phyloP scores from a whole-genome alignment of 2,329 filamentous ascomycete genomes.

The Fusarium devonianum region DNA sequence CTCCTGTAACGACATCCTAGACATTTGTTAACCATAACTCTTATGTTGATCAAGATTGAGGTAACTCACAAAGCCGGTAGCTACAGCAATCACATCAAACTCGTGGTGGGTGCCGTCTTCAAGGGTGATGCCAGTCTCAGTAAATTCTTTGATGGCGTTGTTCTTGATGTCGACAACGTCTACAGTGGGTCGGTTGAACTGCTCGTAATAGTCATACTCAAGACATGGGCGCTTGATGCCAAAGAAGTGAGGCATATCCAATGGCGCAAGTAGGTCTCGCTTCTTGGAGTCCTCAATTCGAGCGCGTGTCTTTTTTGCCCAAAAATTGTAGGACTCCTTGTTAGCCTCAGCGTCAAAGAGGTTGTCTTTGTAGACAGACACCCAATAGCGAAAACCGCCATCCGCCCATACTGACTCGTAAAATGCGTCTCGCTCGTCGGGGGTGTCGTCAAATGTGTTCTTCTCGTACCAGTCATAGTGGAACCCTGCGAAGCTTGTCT shows the following conservation, averaged over 20 bases:
- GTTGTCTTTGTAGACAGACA: slow-evolving; percentile 61
- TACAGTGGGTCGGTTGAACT: slow-evolving; percentile 54
- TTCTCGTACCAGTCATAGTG: slow-evolving; percentile 62
- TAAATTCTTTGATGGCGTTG: slow-evolving; percentile 52
- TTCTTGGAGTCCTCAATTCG: slow-evolving; percentile 58
- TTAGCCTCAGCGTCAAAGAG: slow-evolving; percentile 57
- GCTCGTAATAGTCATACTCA: slow-evolving; percentile 55
- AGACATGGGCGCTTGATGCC: slow-evolving; percentile 59
- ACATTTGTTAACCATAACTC: slow-evolving; percentile 7
- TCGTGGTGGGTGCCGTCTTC: slow-evolving; percentile 52
- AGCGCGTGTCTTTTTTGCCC: slow-evolving; percentile 58
- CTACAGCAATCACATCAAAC: slow-evolving; percentile 54
- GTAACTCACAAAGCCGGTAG: slow-evolving; percentile 54
- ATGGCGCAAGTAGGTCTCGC: slow-evolving; percentile 60
- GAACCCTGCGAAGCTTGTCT: slow-evolving; percentile 65
- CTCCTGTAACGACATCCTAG: slow-evolving; percentile 48
- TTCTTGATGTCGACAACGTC: slow-evolving; percentile 52
- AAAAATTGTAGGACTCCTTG: slow-evolving; percentile 62
- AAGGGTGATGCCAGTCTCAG: slow-evolving; percentile 50
- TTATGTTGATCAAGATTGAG: background rate
- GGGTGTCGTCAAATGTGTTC: slow-evolving; percentile 62
- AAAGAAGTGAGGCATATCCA: slow-evolving; percentile 60
- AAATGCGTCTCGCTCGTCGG: slow-evolving; percentile 57
- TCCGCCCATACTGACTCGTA: slow-evolving; percentile 58
- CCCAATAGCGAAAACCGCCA: slow-evolving; percentile 64